These are phyloP conservation scores for Sugiyamaella pinicola DNA, from an alignment of 1,139 yeast species.

Conservation along the genomic window DNA sequence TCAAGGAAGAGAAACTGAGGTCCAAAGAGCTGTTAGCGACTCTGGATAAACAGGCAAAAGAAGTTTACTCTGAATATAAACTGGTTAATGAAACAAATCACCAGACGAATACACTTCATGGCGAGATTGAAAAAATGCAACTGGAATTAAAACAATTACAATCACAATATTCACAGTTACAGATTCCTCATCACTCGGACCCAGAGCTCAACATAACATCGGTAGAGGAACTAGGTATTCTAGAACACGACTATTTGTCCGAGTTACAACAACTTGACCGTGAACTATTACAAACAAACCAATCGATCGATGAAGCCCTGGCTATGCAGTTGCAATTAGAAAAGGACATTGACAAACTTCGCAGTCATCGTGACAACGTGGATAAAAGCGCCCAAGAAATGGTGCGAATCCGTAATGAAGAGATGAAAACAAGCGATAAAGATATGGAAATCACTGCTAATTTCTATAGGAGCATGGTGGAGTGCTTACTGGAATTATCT, in stretches of 20 bases:
- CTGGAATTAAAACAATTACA: constrained; percentile 32
- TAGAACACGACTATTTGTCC: constrained; percentile 22
- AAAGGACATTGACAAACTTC: constrained; percentile 34
- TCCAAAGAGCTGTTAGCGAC: constrained; percentile 12
- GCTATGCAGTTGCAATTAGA: constrained; percentile 45
- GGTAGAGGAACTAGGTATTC: constrained; percentile 31
- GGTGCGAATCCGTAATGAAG: constrained; percentile 23
- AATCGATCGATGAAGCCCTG: constrained; percentile 14
- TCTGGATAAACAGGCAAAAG: constrained; percentile 22
- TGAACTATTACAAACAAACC: constrained; percentile 30
- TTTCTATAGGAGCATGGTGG: constrained; percentile 31
- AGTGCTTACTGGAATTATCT: constrained; percentile 22
- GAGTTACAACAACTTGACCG: constrained; percentile 52
- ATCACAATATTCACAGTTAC: constrained; percentile 25
- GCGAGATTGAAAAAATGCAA: constrained; percentile 37
- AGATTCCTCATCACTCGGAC: constrained; percentile 29
- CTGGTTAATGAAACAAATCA: constrained; percentile 18
- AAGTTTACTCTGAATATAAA: constrained; percentile 23
- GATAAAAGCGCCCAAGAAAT: constrained; percentile 24
- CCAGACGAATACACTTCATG: constrained; percentile 23
- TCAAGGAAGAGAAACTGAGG: constrained; percentile 32
- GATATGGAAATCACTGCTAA: constrained; percentile 33
- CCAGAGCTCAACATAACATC: constrained; percentile 35
- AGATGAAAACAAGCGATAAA: constrained; percentile 25
- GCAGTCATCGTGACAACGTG: constrained; percentile 19